Conservation (phyloP, 1,139 yeast genomes). For the Geotrichum phurueaensis region DNA sequence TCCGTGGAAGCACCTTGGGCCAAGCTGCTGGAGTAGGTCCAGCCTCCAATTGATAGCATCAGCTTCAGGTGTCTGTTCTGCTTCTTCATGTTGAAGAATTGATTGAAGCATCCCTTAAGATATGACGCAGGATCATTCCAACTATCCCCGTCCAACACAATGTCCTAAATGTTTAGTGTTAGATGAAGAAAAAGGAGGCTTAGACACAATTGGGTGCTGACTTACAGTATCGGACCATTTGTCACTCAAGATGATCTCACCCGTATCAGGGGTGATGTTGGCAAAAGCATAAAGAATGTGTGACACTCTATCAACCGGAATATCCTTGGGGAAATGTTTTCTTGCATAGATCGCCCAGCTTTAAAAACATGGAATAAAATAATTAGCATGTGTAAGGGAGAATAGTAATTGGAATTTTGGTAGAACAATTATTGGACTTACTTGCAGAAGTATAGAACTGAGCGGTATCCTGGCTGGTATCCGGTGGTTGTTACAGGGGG, state of each 20-base stretch:
- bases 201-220: constrained; percentile 9
- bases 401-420: neutral
- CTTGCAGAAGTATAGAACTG: constrained; percentile 29
- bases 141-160: constrained; percentile 21
- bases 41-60: constrained; percentile 81
- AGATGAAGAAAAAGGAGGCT: constrained; percentile 20
- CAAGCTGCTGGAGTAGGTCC: constrained; percentile 60
- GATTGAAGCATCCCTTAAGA: constrained; percentile 50
- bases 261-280: constrained; percentile 49
- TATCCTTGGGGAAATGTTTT: constrained; percentile 58
- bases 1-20: constrained; percentile 41
- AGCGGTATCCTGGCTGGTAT: constrained; percentile 18
- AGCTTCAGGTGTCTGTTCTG: constrained; percentile 49
- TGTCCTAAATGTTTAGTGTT: constrained; percentile 24
- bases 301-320: constrained; percentile 53
- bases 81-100: constrained; percentile 47
- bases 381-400: neutral
- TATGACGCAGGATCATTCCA: constrained; percentile 22
- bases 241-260: constrained; percentile 52
- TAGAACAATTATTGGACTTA: constrained; percentile 2
- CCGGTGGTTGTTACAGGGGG: neutral
- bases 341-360: constrained; percentile 73
- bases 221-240: constrained; percentile 54
- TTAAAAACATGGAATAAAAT: constrained; percentile 20
- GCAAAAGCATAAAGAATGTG: constrained; percentile 78